Conservation (phyloP, 345 rosid genomes). For the Rhodamnia argentea region DNA sequence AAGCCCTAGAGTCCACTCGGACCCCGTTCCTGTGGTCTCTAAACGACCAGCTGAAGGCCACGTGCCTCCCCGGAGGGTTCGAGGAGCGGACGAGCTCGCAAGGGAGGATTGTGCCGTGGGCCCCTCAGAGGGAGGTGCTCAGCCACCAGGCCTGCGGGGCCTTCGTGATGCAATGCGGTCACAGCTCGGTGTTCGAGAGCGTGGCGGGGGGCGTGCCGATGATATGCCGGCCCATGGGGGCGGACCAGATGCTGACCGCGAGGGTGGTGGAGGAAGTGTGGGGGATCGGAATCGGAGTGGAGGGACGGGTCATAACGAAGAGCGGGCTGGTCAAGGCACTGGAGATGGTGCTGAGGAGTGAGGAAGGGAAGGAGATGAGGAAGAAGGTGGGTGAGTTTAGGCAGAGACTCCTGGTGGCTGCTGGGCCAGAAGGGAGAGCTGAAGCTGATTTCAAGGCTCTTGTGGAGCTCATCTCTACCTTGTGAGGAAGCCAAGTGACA, state of each 20-base stretch:
- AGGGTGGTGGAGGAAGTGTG: conserved; percentile 39
- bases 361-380: conserved; percentile 29
- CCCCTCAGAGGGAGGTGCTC: conserved; percentile 40
- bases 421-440: conserved; percentile 14
- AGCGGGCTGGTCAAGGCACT: conserved; percentile 19
- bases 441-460: conserved; percentile 9
- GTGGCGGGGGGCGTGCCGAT: conserved; percentile 39
- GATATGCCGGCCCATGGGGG: conserved; percentile 53
- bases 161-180: conserved; percentile 44
- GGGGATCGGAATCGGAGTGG: conserved; percentile 37
- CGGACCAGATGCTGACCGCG: conserved; percentile 32
- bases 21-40: conserved; percentile 26
- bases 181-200: conserved; percentile 44
- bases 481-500: background rate
- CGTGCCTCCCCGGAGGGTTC: conserved; percentile 12
- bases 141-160: conserved; percentile 28
- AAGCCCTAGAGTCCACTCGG: conserved; percentile 30
- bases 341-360: conserved; percentile 23
- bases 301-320: conserved; percentile 15
- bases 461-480: conserved; percentile 2
- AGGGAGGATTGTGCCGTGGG: conserved; percentile 46
- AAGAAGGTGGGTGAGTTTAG: conserved; percentile 7
- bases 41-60: background rate
- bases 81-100: conserved; percentile 15
- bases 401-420: conserved; percentile 14